A percentile compares a stretch with the other conserved stretches of the same genome.
Evolutionary conservation across 805 yeast species (phyloP).

Genomic region (Saccharomycopsis olivae): DNA sequence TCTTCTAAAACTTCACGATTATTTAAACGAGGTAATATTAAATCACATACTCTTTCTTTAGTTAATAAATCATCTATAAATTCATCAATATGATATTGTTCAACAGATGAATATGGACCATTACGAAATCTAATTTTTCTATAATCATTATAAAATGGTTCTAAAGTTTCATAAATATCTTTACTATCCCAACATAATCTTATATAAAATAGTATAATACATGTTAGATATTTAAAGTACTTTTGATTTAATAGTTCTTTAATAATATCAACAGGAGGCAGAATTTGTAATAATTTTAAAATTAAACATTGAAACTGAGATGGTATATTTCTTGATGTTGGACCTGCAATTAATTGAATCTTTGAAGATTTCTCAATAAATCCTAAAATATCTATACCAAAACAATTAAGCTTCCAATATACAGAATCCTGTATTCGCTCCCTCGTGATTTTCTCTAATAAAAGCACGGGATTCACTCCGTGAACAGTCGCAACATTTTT

Average conservation of each 20-base stretch:
- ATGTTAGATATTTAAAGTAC: slow-evolving; percentile 69
- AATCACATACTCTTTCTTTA: slow-evolving; percentile 55
- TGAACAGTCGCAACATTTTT: slow-evolving; percentile 24
- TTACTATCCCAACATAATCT: slow-evolving; percentile 33
- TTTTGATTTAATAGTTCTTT: slow-evolving; percentile 44
- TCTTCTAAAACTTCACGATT: slow-evolving; percentile 12
- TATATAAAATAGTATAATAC: slow-evolving; percentile 56
- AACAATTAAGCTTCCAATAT: slow-evolving; percentile 50
- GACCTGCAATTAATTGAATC: slow-evolving; percentile 45
- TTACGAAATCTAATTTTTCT: slow-evolving; percentile 46
- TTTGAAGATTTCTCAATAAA: slow-evolving; percentile 32
- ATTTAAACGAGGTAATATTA: slow-evolving; percentile 58
- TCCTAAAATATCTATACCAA: slow-evolving; percentile 30
- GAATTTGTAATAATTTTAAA: slow-evolving; percentile 65
- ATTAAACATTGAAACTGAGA: slow-evolving; percentile 68
- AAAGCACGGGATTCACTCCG: slow-evolving; percentile 37
- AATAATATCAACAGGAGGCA: slow-evolving; percentile 52
- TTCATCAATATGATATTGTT: slow-evolving; percentile 57
- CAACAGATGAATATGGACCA: slow-evolving; percentile 28
- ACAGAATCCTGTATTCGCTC: slow-evolving; percentile 46
- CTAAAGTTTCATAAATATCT: slow-evolving; percentile 41
- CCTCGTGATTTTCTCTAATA: slow-evolving; percentile 48
- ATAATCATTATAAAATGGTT: slow-evolving; percentile 50
- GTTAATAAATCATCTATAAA: slow-evolving; percentile 51
- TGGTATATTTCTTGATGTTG: slow-evolving; percentile 45